A percentile compares a stretch with the other conserved stretches of the same genome.
phyloP scores from a whole-genome alignment of 352 stramenopile species.

The Pythium scleroteichum region DNA sequence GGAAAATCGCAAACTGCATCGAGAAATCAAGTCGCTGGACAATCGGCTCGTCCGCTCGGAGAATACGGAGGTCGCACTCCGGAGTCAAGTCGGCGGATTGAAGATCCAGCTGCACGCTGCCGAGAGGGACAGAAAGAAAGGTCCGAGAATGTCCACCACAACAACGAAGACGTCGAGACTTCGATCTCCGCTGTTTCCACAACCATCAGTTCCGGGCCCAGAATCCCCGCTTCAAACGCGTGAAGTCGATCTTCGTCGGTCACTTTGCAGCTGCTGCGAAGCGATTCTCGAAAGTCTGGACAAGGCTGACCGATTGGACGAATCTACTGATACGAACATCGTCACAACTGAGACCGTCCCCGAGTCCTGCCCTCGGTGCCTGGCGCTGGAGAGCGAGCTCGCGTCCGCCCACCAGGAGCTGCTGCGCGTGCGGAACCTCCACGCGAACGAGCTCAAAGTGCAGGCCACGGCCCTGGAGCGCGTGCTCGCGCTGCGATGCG shows the following conservation, averaged over 20 bases:
- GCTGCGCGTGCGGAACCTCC: slow-evolving; percentile 29
- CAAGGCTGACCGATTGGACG: slow-evolving; percentile 27
- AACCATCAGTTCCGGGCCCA: no score
- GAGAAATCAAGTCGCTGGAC: slow-evolving; percentile 27
- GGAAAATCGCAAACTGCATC: slow-evolving; percentile 9
- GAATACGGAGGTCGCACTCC: slow-evolving; percentile 33
- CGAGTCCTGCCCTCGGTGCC: slow-evolving; percentile 31
- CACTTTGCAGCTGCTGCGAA: slow-evolving; percentile 16
- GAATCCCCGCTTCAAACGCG: no score
- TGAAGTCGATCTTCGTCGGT: neutral
- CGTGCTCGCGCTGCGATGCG: slow-evolving; percentile 12
- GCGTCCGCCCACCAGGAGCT: slow-evolving; percentile 30
- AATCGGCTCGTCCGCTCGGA: slow-evolving; percentile 31
- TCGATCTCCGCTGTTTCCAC: neutral
- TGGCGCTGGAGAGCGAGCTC: slow-evolving; percentile 26
- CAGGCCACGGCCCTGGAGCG: slow-evolving; percentile 31
- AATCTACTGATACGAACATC: slow-evolving; percentile 29
- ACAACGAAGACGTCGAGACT: neutral
- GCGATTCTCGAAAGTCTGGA: slow-evolving; percentile 17
- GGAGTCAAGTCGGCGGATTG: slow-evolving; percentile 27
- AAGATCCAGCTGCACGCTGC: slow-evolving; percentile 27
- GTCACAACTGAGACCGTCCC: no score
- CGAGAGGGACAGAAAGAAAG: slow-evolving; percentile 31
- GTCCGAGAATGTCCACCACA: no score
- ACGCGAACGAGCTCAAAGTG: slow-evolving; percentile 37